Evolutionary conservation across 495 filamentous ascomycete genomes (phyloP).

Genomic region (Penicillium angulare): DNA sequence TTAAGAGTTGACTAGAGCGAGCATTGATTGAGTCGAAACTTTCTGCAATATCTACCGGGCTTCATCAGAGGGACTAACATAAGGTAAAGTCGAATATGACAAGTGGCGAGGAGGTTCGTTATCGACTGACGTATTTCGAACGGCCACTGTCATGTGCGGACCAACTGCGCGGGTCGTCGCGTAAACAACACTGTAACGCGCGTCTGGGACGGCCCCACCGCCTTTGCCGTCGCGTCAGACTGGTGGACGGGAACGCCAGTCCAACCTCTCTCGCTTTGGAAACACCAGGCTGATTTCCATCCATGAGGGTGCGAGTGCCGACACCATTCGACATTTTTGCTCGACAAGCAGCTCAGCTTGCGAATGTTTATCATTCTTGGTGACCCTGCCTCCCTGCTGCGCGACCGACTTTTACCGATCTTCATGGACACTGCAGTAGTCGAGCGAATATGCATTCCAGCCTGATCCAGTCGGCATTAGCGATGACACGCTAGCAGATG

Average conservation of each 20-base stretch:
- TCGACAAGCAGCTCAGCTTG: background rate
- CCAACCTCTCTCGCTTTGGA: background rate
- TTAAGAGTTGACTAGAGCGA: constrained; percentile 1
- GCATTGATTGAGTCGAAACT: background rate
- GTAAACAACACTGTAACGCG: background rate
- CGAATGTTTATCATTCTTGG: background rate
- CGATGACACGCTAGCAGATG: background rate
- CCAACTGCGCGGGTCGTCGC: background rate
- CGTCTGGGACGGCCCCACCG: background rate
- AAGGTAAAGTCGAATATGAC: too few relatives aligned
- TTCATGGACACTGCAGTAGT: background rate
- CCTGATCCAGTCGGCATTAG: background rate
- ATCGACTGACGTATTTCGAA: background rate
- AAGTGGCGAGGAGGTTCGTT: background rate
- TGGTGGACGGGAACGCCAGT: background rate
- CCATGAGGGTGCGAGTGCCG: background rate
- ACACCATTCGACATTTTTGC: background rate
- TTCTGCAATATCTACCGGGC: background rate
- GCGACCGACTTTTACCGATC: background rate
- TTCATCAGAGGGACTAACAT: too few relatives aligned
- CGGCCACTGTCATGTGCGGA: background rate
- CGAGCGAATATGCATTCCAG: background rate
- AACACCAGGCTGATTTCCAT: background rate
- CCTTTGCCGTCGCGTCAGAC: background rate
- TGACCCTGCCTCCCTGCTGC: background rate